A percentile compares a stretch with the other conserved stretches of the same genome.
phyloP scores from a whole-genome alignment of 2,329 filamentous ascomycete species.

The Plenodomus biglobosus region DNA sequence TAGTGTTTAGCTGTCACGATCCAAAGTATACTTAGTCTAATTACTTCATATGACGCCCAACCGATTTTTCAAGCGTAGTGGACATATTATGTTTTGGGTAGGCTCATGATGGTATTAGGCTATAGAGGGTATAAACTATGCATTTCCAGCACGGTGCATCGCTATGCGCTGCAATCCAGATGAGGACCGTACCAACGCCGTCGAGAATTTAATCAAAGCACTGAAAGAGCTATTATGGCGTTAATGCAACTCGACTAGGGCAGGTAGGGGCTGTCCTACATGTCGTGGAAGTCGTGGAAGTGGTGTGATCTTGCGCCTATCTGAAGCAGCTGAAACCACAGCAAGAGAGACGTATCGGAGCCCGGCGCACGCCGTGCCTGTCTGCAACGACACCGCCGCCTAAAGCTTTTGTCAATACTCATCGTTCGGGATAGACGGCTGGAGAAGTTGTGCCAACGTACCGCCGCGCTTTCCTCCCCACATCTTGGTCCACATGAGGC shows the following conservation, averaged over 20 bases:
- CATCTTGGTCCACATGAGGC: conserved; percentile 52
- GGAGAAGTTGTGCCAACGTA: conserved; percentile 23
- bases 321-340: conserved; percentile 58
- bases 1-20: no score
- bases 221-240: background rate
- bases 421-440: conserved; percentile 8
- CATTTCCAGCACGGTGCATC: background rate
- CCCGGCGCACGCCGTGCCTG: conserved; percentile 54
- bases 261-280: no score
- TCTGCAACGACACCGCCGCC: conserved; percentile 56
- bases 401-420: conserved; percentile 26
- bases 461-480: conserved; percentile 49
- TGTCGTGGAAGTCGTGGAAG: conserved; percentile 28
- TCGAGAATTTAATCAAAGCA: conserved; percentile 5
- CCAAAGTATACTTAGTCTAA: no score
- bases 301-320: conserved; percentile 34
- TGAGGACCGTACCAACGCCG: conserved; percentile 14
- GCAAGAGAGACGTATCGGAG: conserved; percentile 54
- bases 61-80: no score
- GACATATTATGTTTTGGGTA: no score
- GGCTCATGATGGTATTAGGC: conserved; percentile 9
- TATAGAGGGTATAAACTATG: conserved; percentile 9
- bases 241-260: rapidly evolving
- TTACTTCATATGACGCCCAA: no score
- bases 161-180: conserved; percentile 1